Evolutionary conservation across 768 basidiomycete species (phyloP).

Genomic region (Lactarius quietus): DNA sequence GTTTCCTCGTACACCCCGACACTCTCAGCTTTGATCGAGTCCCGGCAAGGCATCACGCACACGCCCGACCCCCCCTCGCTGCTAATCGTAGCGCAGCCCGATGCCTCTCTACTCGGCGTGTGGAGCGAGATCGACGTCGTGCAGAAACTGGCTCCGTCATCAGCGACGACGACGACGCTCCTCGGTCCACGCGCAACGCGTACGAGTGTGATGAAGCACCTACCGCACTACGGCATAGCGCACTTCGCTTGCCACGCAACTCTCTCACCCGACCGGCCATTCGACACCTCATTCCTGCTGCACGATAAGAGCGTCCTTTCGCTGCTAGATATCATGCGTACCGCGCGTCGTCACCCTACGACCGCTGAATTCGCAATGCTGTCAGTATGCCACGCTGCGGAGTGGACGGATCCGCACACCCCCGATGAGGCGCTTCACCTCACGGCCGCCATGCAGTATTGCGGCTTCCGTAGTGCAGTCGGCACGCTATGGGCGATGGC

Average conservation of each 20-base stretch:
- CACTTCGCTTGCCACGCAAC: conserved; percentile 22
- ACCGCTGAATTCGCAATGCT: conserved; percentile 16
- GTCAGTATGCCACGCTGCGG: conserved; percentile 21
- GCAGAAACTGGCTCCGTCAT: not conserved
- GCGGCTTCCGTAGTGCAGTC: conserved; percentile 17
- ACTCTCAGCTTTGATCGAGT: conserved; percentile 17
- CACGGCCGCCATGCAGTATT: conserved; percentile 24
- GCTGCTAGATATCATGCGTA: conserved; percentile 16
- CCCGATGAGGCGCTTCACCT: conserved; percentile 25
- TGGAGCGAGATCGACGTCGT: conserved; percentile 5
- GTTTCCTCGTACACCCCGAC: conserved; percentile 22
- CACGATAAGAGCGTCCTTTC: not conserved
- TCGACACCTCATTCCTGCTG: conserved; percentile 10
- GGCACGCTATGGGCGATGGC: conserved; percentile 24
- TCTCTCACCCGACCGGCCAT: not conserved
- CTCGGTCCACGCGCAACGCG: no score
- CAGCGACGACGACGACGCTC: not conserved
- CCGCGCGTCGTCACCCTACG: conserved; percentile 1
- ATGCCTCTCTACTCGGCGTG: conserved; percentile 7
- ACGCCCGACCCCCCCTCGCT: not conserved
- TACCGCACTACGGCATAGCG: not conserved
- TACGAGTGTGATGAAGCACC: no score
- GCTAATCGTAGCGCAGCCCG: conserved; percentile 6
- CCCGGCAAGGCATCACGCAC: not conserved
- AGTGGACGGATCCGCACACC: not conserved